Conservation (phyloP, 2,329 filamentous ascomycete genomes). For the Aspergillus japonicus region DNA sequence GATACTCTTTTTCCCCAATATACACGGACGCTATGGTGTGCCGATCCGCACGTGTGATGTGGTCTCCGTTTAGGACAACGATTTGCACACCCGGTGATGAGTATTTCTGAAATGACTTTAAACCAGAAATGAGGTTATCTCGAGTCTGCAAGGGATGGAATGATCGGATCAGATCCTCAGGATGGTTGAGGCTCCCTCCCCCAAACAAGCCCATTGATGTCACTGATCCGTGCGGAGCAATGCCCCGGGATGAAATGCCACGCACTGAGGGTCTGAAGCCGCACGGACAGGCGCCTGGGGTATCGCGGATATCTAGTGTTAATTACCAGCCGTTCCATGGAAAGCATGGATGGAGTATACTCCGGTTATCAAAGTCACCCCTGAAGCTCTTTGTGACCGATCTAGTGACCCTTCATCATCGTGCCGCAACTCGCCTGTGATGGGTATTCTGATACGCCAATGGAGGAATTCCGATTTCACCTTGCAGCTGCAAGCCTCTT, state of each 20-base stretch:
- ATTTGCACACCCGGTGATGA: background rate
- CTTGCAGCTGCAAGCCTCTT: slow-evolving; percentile 12
- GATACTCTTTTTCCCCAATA: too few species aligned
- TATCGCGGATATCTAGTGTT: background rate
- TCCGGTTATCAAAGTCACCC: background rate
- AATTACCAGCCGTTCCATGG: background rate
- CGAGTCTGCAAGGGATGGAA: background rate
- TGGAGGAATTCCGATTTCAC: slow-evolving; percentile 1
- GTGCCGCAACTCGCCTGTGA: background rate
- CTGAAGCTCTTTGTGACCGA: background rate
- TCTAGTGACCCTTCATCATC: slow-evolving; percentile 1
- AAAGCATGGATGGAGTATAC: background rate
- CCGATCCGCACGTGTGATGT: background rate
- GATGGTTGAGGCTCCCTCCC: background rate
- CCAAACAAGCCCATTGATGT: background rate
- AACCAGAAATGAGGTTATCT: background rate
- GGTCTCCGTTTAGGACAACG: background rate
- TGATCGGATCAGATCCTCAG: background rate
- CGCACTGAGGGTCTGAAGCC: background rate
- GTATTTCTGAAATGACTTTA: background rate
- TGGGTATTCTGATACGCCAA: slow-evolving; percentile 7
- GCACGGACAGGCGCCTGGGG: background rate
- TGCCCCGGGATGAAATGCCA: slow-evolving; percentile 1
- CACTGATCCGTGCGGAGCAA: background rate
- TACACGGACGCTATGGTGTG: background rate